phyloP scores from a whole-genome alignment of 148 eudicot species.

The Rhododendron ovatum region DNA sequence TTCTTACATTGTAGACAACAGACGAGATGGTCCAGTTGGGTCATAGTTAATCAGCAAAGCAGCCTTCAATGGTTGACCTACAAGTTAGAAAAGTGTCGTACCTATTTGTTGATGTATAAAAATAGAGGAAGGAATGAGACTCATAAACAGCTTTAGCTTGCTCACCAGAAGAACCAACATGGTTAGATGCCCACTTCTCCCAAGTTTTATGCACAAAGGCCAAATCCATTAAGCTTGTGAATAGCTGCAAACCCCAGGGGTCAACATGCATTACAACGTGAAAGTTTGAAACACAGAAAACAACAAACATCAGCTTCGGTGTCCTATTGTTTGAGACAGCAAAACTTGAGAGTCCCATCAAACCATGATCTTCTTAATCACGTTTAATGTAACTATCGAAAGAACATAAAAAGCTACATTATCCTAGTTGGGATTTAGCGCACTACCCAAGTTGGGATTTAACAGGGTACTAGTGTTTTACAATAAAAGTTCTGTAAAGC shows the following conservation, averaged over 20 bases:
- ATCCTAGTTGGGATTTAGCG: background rate
- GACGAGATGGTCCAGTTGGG: constrained; percentile 92
- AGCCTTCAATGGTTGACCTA: constrained; percentile 68
- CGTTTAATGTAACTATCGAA: background rate
- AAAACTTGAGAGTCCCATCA: background rate
- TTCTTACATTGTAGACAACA: constrained; percentile 79
- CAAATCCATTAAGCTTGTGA: constrained; percentile 64
- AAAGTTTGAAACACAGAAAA: background rate
- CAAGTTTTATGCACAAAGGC: constrained; percentile 55
- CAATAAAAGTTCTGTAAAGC: background rate
- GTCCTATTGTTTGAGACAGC: background rate
- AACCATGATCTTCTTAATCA: background rate
- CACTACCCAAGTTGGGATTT: background rate
- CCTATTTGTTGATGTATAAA: background rate
- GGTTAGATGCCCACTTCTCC: constrained; percentile 80
- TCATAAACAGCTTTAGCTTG: background rate
- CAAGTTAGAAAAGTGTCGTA: constrained; percentile 7
- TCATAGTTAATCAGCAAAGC: constrained; percentile 83
- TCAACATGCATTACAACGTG: constrained; percentile 6
- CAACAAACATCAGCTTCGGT: background rate
- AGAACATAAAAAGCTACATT: background rate
- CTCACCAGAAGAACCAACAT: constrained; percentile 75
- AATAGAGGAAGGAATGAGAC: background rate
- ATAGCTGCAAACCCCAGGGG: constrained; percentile 16
- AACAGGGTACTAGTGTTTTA: background rate